Base-by-base conservation (phyloP, 176 grass and related monocot genomes). In the Raddia guianensis region DNA sequence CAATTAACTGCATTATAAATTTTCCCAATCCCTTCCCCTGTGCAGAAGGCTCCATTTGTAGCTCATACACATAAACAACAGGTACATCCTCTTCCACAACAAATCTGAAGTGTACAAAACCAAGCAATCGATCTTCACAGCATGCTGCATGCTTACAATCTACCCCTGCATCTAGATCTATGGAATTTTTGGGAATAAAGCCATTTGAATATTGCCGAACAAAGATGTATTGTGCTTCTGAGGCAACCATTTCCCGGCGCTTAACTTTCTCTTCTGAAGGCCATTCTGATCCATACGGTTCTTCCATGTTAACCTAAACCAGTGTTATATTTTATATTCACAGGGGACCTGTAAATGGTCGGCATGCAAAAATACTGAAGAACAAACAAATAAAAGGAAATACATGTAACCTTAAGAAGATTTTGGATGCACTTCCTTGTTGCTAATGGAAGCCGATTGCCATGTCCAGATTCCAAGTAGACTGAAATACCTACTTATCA, bases 51-150 rank as follows among this genome's bases (percentile, higher is more conserved):
- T 91, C 90, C 66, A 98, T 83, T 52, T 93, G 96, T 74, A 98
- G 79, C 65, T 98, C 92, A 89, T 93, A 95, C 20, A 98, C 90
- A 91, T 98, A 98, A 95, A 90, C 46, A 73, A 93, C 88, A 33
- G 90, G 86, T 3, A 99, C 42, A 64, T 99, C 90, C 81, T 93
- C 92, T 84, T 95, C 96, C 72, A 95, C 59, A 75, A 88, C 88
- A 91, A 95, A 95, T 49, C 84, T 87, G 21, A 91, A 95, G 71
- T 95, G 90, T 63, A 91, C 86, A 87, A 99, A 95, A 74, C 96
- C 96, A 85, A 91, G 52, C 63, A 97, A 87, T 45, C 2, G 20
- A 80, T 77, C 65, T 52, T 71, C 69, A 68, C 45, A 42, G 84
- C 60, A 52, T 66, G 48, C 5, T 66, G 33, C 40, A 61, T 56